Base-by-base conservation (phyloP, 352 stramenopile genomes). In the Phytophthora uliginosa region DNA sequence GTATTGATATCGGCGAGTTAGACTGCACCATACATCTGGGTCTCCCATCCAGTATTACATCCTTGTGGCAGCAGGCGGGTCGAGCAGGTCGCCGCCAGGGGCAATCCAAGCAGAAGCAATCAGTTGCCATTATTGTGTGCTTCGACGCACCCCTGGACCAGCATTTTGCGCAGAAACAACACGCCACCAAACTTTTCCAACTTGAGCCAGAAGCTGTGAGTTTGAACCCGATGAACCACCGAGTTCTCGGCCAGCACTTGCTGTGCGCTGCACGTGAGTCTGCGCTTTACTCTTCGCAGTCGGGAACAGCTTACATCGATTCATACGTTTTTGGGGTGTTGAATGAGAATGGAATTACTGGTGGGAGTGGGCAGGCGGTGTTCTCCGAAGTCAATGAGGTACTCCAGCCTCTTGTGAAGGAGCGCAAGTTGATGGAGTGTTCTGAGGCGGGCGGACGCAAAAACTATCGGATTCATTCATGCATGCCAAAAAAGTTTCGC, bases 1-100 rank as follows among this genome's bases (percentile, higher is more conserved):
- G 98, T 17, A 98, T 99, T 56, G 97, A 99, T 69, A 86, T 99
- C 18, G 94, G 95, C 31, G 88, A 89, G 26, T 79, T 99, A 20
- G 96, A 99, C 74, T 91, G 97, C 18, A 99, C 98, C 6, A 85
- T 99, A 58, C 97, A 99, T 73, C 87, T 99, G 54, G 98, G 98
- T 2, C 97, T 98, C 55, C 97, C 98, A 12, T 90, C 90, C 2
- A 98, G 86, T 10, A 86, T 98, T 36, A 89, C 92, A 18, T 99
- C 94, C 31, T 78, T 99, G 58, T 98, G 98, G 88, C 98, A 99
- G 74, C 98, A 99, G 81, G 93, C 97, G 18, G 98, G 98, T 12
- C 89, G 98, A 53, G 97, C 98, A 31, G 98, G 98, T 12, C 85
- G 98, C 15, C 90, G 92, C 40, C 77, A 89, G 38, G 81, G 69